A percentile compares a stretch with the other conserved stretches of the same genome.
These are phyloP conservation scores for Aureobasidium melanogenum DNA, from an alignment of 2,329 filamentous ascomycete species.

Conservation along the genomic window DNA sequence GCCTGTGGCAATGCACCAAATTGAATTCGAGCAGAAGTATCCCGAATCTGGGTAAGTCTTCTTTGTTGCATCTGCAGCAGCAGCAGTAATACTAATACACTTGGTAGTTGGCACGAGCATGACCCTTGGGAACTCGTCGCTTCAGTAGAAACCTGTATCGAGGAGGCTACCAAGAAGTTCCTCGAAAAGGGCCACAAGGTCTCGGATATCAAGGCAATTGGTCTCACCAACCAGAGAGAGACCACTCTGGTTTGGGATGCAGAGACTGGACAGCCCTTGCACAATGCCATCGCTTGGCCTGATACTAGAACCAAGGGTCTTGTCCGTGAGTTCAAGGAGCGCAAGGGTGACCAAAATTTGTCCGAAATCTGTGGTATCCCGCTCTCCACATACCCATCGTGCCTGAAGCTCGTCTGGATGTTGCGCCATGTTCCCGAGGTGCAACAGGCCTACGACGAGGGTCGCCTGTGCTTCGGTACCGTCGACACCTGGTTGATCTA, in stretches of 20 bases:
- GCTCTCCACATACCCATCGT: slow-evolving; percentile 77
- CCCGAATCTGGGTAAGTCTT: slow-evolving; percentile 65
- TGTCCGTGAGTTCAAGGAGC: slow-evolving; percentile 64
- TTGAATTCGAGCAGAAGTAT: slow-evolving; percentile 73
- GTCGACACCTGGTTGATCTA: slow-evolving; percentile 82
- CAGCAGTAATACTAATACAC: slow-evolving; percentile 1
- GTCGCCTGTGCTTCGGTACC: slow-evolving; percentile 72
- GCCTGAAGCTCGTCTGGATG: slow-evolving; percentile 75
- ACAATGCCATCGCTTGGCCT: slow-evolving; percentile 80
- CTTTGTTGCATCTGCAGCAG: background rate
- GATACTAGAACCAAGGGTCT: slow-evolving; percentile 70
- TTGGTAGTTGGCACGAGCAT: slow-evolving; percentile 72
- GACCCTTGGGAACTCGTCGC: slow-evolving; percentile 64
- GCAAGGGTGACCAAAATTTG: slow-evolving; percentile 58
- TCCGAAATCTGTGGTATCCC: slow-evolving; percentile 66
- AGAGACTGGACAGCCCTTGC: slow-evolving; percentile 65
- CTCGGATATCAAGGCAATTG: slow-evolving; percentile 62
- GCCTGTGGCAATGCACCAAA: slow-evolving; percentile 69
- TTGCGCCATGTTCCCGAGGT: slow-evolving; percentile 61
- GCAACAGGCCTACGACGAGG: slow-evolving; percentile 62
- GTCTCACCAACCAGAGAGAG: slow-evolving; percentile 82
- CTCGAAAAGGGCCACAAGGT: slow-evolving; percentile 54
- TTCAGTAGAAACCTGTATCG: slow-evolving; percentile 68
- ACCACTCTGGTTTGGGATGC: slow-evolving; percentile 80
- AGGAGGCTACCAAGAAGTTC: slow-evolving; percentile 64